These are phyloP conservation scores for Pseudogymnoascus sp. DNA, from an alignment of 2,329 filamentous ascomycete genomes.

Conservation along the genomic window DNA sequence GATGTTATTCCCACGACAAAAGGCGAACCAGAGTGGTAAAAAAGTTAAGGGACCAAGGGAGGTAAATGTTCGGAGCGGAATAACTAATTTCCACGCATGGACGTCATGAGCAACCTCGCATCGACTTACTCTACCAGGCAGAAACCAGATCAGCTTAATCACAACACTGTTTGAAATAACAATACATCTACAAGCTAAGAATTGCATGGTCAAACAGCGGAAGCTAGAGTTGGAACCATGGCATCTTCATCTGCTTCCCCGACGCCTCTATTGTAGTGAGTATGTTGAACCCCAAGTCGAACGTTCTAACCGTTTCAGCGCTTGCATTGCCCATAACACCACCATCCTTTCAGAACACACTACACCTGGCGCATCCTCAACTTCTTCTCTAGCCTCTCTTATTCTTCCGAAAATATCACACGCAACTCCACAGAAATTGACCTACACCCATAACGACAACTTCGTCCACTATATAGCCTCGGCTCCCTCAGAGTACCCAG, in stretches of 20 bases:
- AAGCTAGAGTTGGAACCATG: conserved; percentile 37
- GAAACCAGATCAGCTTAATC: background rate
- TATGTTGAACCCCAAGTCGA: conserved; percentile 14
- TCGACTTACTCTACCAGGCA: background rate
- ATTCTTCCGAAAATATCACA: conserved; percentile 95
- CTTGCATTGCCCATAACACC: conserved; percentile 87
- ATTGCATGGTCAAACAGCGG: background rate
- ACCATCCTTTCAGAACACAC: conserved; percentile 94
- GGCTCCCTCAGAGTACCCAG: conserved; percentile 56
- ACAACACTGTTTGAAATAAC: background rate
- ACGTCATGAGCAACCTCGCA: conserved; percentile 5
- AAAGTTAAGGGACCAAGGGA: background rate
- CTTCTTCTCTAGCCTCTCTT: conserved; percentile 79
- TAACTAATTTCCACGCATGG: background rate
- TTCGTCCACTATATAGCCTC: conserved; percentile 96
- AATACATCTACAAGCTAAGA: background rate
- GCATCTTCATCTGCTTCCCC: conserved; percentile 60
- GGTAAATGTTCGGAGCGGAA: background rate
- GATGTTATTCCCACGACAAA: background rate
- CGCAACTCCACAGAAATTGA: conserved; percentile 71
- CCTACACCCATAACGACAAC: conserved; percentile 83
- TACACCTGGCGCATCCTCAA: conserved; percentile 70
- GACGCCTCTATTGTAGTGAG: conserved; percentile 67
- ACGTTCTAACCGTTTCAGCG: conserved; percentile 40
- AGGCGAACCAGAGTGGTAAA: background rate